phyloP scores from a whole-genome alignment of 2,329 filamentous ascomycete genomes.

The Hansfordia pulvinata region DNA sequence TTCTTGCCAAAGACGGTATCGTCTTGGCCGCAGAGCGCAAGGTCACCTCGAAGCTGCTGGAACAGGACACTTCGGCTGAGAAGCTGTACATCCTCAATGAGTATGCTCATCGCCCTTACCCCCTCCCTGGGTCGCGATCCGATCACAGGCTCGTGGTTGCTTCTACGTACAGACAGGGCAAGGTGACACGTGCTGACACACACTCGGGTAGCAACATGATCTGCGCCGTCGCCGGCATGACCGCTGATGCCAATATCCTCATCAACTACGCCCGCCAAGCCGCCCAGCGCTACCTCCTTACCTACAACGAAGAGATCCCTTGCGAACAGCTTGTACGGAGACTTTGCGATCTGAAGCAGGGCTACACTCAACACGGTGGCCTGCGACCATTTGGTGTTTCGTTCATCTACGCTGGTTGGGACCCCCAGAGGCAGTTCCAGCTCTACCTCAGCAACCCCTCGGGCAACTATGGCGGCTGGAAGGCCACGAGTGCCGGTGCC shows the following conservation, averaged over 20 bases:
- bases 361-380: slow-evolving; percentile 97
- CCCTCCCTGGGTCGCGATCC: too few species aligned
- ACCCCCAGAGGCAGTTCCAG: slow-evolving; percentile 92
- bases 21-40: slow-evolving; percentile 96
- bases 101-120: slow-evolving; percentile 34
- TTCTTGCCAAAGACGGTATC: slow-evolving; percentile 95
- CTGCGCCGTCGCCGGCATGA: slow-evolving; percentile 97
- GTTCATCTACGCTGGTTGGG: slow-evolving; percentile 98
- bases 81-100: slow-evolving; percentile 99
- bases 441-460: slow-evolving; percentile 98
- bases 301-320: slow-evolving; percentile 99
- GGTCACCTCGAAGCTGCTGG: slow-evolving; percentile 96
- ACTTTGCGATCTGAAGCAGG: slow-evolving; percentile 96
- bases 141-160: too few species aligned
- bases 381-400: slow-evolving; percentile 96
- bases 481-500: slow-evolving; percentile 92
- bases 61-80: slow-evolving; percentile 98
- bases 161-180: too few species aligned
- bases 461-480: slow-evolving; percentile 98
- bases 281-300: slow-evolving; percentile 93
- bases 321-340: slow-evolving; percentile 96
- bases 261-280: slow-evolving; percentile 99
- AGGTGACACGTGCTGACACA: background rate
- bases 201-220: slow-evolving; percentile 79
- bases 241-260: slow-evolving; percentile 97